Evolutionary conservation across 2,329 filamentous ascomycete genomes (phyloP).

Genomic region (Nectriaceae sp.): DNA sequence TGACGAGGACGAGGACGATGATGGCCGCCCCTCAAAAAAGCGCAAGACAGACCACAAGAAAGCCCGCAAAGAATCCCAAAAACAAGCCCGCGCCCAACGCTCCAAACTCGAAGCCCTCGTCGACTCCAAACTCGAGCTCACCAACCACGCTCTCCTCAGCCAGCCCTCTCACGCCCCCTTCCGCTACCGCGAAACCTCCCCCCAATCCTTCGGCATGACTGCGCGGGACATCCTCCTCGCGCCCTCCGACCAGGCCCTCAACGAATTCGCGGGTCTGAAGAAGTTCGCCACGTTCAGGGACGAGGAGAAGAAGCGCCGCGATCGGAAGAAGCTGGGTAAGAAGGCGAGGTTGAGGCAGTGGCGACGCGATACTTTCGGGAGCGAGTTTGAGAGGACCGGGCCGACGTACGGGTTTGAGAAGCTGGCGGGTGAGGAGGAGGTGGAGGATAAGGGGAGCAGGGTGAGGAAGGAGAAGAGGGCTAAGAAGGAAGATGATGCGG

Average conservation of each 20-base stretch:
- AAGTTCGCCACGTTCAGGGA: constrained; percentile 92
- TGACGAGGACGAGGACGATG: constrained; percentile 44
- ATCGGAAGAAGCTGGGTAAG: constrained; percentile 87
- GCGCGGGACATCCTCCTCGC: constrained; percentile 87
- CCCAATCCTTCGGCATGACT: constrained; percentile 86
- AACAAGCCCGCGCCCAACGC: constrained; percentile 77
- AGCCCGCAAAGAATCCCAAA: constrained; percentile 61
- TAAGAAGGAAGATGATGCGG: constrained; percentile 15
- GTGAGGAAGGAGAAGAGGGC: constrained; percentile 19
- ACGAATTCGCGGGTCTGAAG: constrained; percentile 90
- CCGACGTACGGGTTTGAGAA: constrained; percentile 60
- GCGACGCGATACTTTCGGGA: constrained; percentile 67
- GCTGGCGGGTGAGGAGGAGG: constrained; percentile 31
- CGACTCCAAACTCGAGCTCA: constrained; percentile 76
- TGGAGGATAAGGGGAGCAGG: constrained; percentile 28
- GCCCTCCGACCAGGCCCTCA: constrained; percentile 81
- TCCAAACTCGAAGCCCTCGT: constrained; percentile 84
- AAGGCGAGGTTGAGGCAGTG: constrained; percentile 89
- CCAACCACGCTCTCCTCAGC: constrained; percentile 61
- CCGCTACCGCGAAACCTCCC: constrained; percentile 93
- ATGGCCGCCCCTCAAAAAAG: constrained; percentile 54
- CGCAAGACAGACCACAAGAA: constrained; percentile 64
- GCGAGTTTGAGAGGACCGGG: constrained; percentile 56
- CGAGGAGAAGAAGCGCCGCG: constrained; percentile 82
- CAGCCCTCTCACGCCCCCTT: constrained; percentile 51